Base-by-base conservation (phyloP, 2,329 filamentous ascomycete species). In the Aspergillus unguis region DNA sequence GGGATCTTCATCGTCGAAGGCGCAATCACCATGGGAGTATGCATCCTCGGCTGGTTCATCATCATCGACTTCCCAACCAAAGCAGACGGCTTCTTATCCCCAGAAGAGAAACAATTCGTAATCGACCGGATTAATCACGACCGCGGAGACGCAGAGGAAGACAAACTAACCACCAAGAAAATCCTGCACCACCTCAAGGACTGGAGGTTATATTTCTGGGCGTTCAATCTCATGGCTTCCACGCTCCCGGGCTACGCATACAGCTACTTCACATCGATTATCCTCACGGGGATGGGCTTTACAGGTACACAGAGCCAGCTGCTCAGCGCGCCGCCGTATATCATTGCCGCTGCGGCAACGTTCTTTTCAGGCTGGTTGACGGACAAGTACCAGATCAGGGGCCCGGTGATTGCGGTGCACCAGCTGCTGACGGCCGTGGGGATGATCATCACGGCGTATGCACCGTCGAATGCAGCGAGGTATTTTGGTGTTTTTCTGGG, bases 31-130 rank as follows among this genome's bases (percentile, higher is more conserved):
- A 56, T 63, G 23, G 54, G 60, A 11, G 57, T 73, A 44, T 67
- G 67, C 23, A 50, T 63, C 7, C 23, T 64, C 17, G 64, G 62
- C 4, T 67, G 61, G 52, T 72, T 70, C 50, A 64, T 73, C 41
- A 68, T 77, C 56, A 68, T 74, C n/a, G 72, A 73, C 44, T 74
- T 73, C 57, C 66, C 68, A 4, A 62, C 65, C 37, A 58, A 61
- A 42, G 58, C 65, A n/a, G 57, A 52, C 6, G 52, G 51, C 25
- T 67, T 67, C 53, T 54, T 68, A 4, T 62, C 51, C 3, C 56
- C 56, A 0, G 53, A 56, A 10, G 60, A 64, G 51, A 55, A 62
- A 25, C 54, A 58, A 2, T 63, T 71, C 47, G 60, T 74, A n/a
- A 58, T 70, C 38, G 62, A 51, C 17, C 66, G 68, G 7, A 71